Percentiles rank a stretch among this genome's conserved stretches.
Conservation (phyloP, 2,329 filamentous ascomycete genomes). For the Pseudocercospora macadamiae region DNA sequence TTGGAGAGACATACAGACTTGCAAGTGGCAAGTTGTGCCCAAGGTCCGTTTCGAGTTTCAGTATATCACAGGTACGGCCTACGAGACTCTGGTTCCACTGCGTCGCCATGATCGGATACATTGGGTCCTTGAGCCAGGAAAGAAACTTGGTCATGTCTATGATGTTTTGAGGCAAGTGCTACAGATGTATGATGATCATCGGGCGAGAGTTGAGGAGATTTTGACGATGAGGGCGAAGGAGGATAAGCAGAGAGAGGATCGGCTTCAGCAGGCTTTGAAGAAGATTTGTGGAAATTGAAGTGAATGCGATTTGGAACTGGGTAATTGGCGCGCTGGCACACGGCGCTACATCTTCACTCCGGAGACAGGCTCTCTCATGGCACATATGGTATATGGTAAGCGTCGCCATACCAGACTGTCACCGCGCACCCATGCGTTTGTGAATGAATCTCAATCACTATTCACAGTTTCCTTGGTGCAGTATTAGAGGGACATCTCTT, state of each 20-base stretch:
- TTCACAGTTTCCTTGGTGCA: too few relatives aligned
- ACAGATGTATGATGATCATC: background rate
- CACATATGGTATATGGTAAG: too few relatives aligned
- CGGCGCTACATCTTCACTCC: too few relatives aligned
- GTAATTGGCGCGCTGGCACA: too few relatives aligned
- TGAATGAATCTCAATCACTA: too few relatives aligned
- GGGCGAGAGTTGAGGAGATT: background rate
- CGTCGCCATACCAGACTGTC: too few relatives aligned
- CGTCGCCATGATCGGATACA: slow-evolving; percentile 1
- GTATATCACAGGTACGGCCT: background rate
- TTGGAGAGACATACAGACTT: background rate
- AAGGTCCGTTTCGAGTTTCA: slow-evolving; percentile 2
- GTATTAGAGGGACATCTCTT: too few relatives aligned
- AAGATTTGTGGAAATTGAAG: background rate
- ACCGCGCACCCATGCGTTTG: too few relatives aligned
- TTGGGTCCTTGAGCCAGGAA: background rate
- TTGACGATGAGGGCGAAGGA: background rate
- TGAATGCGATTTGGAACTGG: too few relatives aligned
- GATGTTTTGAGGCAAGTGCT: background rate
- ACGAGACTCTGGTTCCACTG: background rate
- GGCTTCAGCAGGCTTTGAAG: background rate
- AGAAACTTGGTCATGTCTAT: background rate
- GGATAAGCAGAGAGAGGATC: background rate
- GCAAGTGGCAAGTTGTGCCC: background rate
- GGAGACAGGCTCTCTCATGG: too few relatives aligned